phyloP scores from a whole-genome alignment of 371 early-diverging fungal species.

The Parasitella parasitica region DNA sequence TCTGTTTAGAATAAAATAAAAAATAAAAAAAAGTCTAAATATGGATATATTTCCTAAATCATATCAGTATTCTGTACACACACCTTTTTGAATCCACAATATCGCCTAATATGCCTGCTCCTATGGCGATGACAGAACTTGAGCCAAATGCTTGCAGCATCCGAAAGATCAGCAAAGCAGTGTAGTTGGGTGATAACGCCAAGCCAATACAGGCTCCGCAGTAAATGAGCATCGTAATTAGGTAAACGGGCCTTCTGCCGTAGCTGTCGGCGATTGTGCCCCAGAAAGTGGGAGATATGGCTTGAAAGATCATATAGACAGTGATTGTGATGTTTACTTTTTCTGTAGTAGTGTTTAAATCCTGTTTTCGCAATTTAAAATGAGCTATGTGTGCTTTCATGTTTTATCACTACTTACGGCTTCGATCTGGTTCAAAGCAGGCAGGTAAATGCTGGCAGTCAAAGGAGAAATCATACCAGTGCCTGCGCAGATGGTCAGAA shows the following conservation, averaged over 20 bases:
- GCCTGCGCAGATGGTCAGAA: slow-evolving; percentile 3
- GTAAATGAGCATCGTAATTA: slow-evolving; percentile 55
- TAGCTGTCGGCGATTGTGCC: slow-evolving; percentile 59
- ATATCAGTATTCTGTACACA: background rate
- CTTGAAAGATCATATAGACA: slow-evolving; percentile 37
- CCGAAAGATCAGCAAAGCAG: slow-evolving; percentile 55
- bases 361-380: slow-evolving; percentile 9
- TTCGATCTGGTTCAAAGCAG: slow-evolving; percentile 20
- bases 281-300: slow-evolving; percentile 53
- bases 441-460: slow-evolving; percentile 21
- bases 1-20: too few species aligned
- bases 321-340: slow-evolving; percentile 32
- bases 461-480: slow-evolving; percentile 21
- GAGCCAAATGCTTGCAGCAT: slow-evolving; percentile 63
- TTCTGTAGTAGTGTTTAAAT: slow-evolving; percentile 18
- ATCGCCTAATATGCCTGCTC: slow-evolving; percentile 20
- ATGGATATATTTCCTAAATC: background rate
- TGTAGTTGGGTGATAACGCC: slow-evolving; percentile 49
- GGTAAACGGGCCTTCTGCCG: slow-evolving; percentile 62
- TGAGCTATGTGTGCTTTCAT: too few species aligned
- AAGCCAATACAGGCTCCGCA: slow-evolving; percentile 58
- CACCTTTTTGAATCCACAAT: slow-evolving; percentile 13
- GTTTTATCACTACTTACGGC: background rate
- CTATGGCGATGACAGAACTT: slow-evolving; percentile 59
- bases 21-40: background rate